Conservation (phyloP, 164 flowering plant species). For the Vitis vinifera region DNA sequence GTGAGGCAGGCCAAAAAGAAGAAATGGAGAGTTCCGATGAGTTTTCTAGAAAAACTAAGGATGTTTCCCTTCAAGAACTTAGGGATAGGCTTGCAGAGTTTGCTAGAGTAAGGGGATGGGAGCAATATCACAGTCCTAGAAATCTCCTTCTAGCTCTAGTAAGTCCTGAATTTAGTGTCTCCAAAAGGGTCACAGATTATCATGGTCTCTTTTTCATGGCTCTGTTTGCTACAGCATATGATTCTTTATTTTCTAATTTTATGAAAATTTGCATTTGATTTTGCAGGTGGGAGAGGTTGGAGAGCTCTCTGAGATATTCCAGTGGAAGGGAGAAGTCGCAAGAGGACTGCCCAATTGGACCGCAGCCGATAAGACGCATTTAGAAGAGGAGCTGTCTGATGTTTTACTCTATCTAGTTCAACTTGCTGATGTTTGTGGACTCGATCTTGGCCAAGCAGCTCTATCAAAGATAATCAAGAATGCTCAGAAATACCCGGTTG, state of each 20-base stretch:
- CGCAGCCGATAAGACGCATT: conserved; percentile 42
- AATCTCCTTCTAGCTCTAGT: conserved; percentile 50
- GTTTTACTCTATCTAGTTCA: conserved; percentile 50
- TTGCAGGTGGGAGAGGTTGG: conserved; percentile 45
- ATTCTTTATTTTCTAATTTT: neutral
- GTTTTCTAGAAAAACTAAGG: conserved; percentile 14
- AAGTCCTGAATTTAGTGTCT: conserved; percentile 3
- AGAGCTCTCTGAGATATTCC: conserved; percentile 49
- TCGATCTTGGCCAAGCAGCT: conserved; percentile 57
- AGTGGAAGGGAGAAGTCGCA: conserved; percentile 53
- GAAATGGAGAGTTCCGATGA: conserved; percentile 24
- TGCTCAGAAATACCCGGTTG: conserved; percentile 37
- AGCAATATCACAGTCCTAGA: conserved; percentile 53
- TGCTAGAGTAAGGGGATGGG: conserved; percentile 48
- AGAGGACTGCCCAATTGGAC: conserved; percentile 51
- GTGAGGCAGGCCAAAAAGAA: neutral
- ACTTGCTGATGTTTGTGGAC: conserved; percentile 51
- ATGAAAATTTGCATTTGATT: neutral
- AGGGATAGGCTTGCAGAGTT: conserved; percentile 53
- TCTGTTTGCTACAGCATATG: too few relatives aligned
- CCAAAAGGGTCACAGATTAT: too few relatives aligned
- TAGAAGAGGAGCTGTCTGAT: conserved; percentile 58
- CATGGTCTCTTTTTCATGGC: too few relatives aligned
- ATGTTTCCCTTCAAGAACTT: conserved; percentile 55
- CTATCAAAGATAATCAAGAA: conserved; percentile 40